Evolutionary conservation across 2,329 filamentous ascomycete species (phyloP), one percentile per base, ranked within the genome.

Genomic region (Falciphora oryzae): DNA sequence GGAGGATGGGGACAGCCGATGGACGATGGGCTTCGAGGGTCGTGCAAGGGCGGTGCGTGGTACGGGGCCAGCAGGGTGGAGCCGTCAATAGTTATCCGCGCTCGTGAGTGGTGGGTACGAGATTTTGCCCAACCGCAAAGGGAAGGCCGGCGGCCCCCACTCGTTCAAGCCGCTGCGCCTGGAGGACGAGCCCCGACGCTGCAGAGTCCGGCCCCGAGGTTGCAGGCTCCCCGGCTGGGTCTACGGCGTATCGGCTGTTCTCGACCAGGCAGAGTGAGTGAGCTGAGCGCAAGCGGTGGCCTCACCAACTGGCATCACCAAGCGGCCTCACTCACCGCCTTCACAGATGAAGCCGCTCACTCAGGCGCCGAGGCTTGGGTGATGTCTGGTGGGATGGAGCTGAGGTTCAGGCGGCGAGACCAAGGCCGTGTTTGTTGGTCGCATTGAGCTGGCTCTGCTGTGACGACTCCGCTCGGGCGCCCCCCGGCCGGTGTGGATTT

Each of bases 1-100:
- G 58, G 16, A n/a, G n/a, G 58, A 60, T 60, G 29, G 58, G 29
- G 29, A 60, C 29, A 38, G 44, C 44, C 22, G 44, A 25, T 53
- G 44, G 44, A 53, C 44, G 44, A 5, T 25, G 44, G 44, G 22
- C 44, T 53, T 53, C n/a, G 44, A 53, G 44, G 44, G 44, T 53
- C 44, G 44, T 53, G 44, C 44, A 53, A 53, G 44, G 44, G 44
- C 44, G 44, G 44, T 53, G n/a, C 44, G 44, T 53, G 22, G 44
- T 22, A 53, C 44, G 44, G 44, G 44, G 22, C 18, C 44, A 53
- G 38, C 44, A 53, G 44, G 44, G 44, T 53, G 44, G 44, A 53
- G 44, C 44, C n/a, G 44, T 53, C 44, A 53, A 53, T 53, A 53
- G n/a, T 18, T 18, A 14, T 53, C 22, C 13, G 44, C 44, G 44